Percentiles rank a stretch among this genome's conserved stretches.
These are phyloP conservation scores for Rhododendron vialii DNA, from an alignment of 148 eudicot genomes.

Conservation along the genomic window DNA sequence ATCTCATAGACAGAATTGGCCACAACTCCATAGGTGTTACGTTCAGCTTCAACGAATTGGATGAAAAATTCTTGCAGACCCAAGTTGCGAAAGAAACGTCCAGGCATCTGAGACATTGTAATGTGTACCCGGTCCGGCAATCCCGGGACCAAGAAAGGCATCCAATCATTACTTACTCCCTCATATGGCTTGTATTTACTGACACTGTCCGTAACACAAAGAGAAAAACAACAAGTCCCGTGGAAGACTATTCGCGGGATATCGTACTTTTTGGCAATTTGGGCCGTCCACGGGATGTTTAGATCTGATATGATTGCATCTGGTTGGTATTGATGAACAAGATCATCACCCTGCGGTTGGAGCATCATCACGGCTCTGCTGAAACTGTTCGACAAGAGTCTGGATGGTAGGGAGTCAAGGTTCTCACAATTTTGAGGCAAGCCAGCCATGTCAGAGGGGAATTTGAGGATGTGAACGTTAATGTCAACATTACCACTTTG, in stretches of 20 bases:
- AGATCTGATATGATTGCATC: conserved; percentile 16
- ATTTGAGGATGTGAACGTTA: conserved; percentile 13
- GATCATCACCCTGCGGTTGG: conserved; percentile 9
- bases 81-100: conserved; percentile 14
- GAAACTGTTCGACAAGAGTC: background rate
- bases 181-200: conserved; percentile 2
- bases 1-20: conserved; percentile 7
- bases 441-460: conserved; percentile 24
- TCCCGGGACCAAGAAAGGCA: conserved; percentile 7
- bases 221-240: background rate
- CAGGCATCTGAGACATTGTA: background rate
- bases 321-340: conserved; percentile 2
- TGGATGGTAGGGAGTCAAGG: conserved; percentile 17
- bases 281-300: conserved; percentile 14
- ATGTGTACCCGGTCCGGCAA: background rate
- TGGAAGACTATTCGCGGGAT: conserved; percentile 11
- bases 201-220: conserved; percentile 12
- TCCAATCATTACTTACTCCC: background rate
- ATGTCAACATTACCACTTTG: background rate
- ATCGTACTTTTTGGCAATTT: conserved; percentile 1
- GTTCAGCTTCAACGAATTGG: conserved; percentile 7
- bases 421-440: conserved; percentile 27
- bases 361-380: background rate
- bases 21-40: conserved; percentile 6
- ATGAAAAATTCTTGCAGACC: conserved; percentile 10